Percentiles rank a stretch among this genome's conserved stretches.
These are phyloP conservation scores for Mayamaea pseudoterrestris DNA, from an alignment of 108 stramenopile species.

Conservation along the genomic window DNA sequence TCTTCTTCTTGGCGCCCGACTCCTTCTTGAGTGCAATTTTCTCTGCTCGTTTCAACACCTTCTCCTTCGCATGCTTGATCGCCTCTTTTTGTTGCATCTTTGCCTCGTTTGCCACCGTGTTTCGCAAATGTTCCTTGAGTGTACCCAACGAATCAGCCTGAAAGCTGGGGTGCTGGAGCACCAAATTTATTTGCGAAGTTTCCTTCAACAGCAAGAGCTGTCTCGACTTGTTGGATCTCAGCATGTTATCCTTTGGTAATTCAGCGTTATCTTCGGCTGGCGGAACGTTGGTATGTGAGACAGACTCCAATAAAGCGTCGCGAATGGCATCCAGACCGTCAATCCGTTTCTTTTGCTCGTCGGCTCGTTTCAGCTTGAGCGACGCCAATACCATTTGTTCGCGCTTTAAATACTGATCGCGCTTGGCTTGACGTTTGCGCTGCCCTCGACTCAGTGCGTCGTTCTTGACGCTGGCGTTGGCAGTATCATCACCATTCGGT, in stretches of 20 bases:
- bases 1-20: constrained; percentile 11
- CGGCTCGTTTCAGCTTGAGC: constrained; percentile 36
- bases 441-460: constrained; percentile 59
- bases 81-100: constrained; percentile 25
- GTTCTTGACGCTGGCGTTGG: not conserved
- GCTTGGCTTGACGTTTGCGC: constrained; percentile 61
- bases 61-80: constrained; percentile 14
- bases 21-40: constrained; percentile 23
- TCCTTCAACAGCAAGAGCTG: constrained; percentile 37
- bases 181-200: constrained; percentile 49
- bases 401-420: constrained; percentile 62
- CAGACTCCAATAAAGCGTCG: constrained; percentile 38
- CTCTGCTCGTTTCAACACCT: constrained; percentile 24
- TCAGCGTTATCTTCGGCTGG: not conserved
- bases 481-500: not conserved
- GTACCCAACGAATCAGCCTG: constrained; percentile 65
- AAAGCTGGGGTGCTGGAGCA: constrained; percentile 68
- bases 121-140: constrained; percentile 62
- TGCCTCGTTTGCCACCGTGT: constrained; percentile 41
- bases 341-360: constrained; percentile 65
- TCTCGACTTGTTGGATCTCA: constrained; percentile 45
- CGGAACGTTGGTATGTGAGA: not conserved
- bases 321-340: constrained; percentile 72
- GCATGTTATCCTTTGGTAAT: not conserved
- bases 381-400: constrained; percentile 72